A percentile compares a stretch with the other conserved stretches of the same genome.
Evolutionary conservation across 106 monocot genomes (phyloP).

Genomic region (Dendrobium officinale): DNA sequence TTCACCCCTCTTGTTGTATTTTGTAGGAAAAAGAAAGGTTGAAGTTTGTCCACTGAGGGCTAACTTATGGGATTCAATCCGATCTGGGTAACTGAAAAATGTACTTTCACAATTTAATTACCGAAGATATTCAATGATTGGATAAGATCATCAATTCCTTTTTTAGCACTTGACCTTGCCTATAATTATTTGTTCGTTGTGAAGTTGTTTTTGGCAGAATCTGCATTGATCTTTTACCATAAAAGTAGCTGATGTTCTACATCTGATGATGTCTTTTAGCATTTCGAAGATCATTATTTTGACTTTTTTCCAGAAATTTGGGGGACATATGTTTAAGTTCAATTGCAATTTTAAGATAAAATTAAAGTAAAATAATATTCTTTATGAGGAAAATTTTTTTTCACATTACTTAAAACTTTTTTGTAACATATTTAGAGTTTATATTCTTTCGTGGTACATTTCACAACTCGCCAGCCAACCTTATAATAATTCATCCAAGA

Average conservation of each 20-base stretch:
- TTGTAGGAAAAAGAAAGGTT: slow-evolving; percentile 43
- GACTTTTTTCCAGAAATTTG: not conserved
- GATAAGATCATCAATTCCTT: slow-evolving; percentile 1
- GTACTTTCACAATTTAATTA: slow-evolving; percentile 15
- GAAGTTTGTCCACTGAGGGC: slow-evolving; percentile 42
- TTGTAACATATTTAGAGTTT: too few species aligned
- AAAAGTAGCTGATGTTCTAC: not conserved
- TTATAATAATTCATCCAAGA: too few species aligned
- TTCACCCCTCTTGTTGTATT: not conserved
- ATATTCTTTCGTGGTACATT: too few species aligned
- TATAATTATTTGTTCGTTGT: not conserved
- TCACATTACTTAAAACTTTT: too few species aligned
- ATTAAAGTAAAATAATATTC: too few species aligned
- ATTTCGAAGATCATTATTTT: not conserved
- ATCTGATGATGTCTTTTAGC: not conserved
- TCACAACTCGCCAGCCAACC: too few species aligned
- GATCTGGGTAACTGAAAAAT: slow-evolving; percentile 66
- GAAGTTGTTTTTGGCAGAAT: not conserved
- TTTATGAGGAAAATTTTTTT: too few species aligned
- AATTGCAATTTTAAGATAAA: too few species aligned
- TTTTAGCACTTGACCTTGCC: not conserved
- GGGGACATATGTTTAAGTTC: too few species aligned
- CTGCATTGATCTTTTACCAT: not conserved
- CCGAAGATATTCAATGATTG: not conserved
- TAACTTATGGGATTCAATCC: slow-evolving; percentile 81